Evolutionary conservation across 805 yeast genomes (phyloP).

Genomic region (Lipomyces yamanashiensis): DNA sequence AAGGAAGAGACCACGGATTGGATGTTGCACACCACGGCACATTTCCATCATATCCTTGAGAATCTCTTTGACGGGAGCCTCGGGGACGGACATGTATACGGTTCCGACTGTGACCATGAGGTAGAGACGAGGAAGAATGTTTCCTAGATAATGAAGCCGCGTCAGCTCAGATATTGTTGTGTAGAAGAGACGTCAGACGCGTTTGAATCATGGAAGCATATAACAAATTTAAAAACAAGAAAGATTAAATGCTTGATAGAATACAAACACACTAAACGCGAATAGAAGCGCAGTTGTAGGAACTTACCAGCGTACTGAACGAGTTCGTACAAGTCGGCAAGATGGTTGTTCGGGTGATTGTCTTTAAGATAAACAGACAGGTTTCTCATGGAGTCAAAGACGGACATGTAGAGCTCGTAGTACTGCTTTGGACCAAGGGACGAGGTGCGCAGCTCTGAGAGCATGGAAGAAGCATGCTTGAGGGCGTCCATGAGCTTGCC

Average conservation of each 20-base stretch:
- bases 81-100: constrained; percentile 76
- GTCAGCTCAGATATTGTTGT: neutral
- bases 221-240: neutral
- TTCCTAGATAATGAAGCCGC: constrained; percentile 51
- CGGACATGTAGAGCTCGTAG: constrained; percentile 79
- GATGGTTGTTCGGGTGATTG: constrained; percentile 68
- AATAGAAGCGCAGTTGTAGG: neutral
- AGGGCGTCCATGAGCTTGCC: constrained; percentile 83
- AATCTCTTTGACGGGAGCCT: constrained; percentile 81
- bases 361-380: constrained; percentile 68
- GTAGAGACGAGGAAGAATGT: constrained; percentile 87
- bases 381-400: constrained; percentile 78
- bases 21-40: constrained; percentile 97
- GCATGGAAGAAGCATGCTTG: constrained; percentile 80
- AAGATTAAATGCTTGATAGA: neutral
- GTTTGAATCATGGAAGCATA: neutral
- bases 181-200: too few relatives aligned
- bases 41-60: constrained; percentile 96
- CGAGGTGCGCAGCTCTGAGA: constrained; percentile 80
- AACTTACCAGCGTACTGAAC: constrained; percentile 79
- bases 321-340: constrained; percentile 89
- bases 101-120: constrained; percentile 95
- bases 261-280: neutral
- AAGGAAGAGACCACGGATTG: constrained; percentile 86
- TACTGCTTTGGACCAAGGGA: constrained; percentile 84